Evolutionary conservation across 495 filamentous ascomycete species (phyloP).

Genomic region (Apiosordaria backusii): DNA sequence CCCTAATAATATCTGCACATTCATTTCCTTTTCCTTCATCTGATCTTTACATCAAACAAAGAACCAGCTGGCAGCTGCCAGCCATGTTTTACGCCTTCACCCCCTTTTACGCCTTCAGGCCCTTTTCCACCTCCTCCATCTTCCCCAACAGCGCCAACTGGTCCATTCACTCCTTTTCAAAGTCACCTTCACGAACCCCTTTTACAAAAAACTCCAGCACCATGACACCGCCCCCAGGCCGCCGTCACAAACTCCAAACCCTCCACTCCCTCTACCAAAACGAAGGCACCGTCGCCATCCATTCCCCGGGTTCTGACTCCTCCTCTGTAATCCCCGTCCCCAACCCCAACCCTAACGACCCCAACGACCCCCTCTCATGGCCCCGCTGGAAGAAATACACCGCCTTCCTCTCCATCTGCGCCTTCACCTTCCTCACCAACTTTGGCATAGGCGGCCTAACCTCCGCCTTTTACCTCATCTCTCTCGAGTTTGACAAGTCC

Average conservation of each 20-base stretch:
- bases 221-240: neutral
- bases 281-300: neutral
- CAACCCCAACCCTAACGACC: conserved; percentile 31
- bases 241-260: neutral
- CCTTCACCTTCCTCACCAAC: conserved; percentile 42
- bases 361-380: conserved; percentile 39
- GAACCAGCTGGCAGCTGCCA: neutral
- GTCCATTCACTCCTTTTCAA: neutral
- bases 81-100: neutral
- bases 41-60: neutral
- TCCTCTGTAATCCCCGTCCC: conserved; percentile 18
- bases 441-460: conserved; percentile 35
- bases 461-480: conserved; percentile 32
- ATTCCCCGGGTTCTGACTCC: neutral
- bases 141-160: neutral
- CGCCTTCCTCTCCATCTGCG: conserved; percentile 32
- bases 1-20: neutral
- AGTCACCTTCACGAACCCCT: neutral
- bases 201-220: neutral
- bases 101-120: neutral
- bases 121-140: neutral
- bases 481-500: conserved; percentile 29
- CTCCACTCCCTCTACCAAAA: neutral
- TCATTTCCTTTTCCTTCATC: neutral
- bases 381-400: conserved; percentile 32